Base-by-base conservation (phyloP, 345 rosid genomes). In the Arabis alpina region DNA sequence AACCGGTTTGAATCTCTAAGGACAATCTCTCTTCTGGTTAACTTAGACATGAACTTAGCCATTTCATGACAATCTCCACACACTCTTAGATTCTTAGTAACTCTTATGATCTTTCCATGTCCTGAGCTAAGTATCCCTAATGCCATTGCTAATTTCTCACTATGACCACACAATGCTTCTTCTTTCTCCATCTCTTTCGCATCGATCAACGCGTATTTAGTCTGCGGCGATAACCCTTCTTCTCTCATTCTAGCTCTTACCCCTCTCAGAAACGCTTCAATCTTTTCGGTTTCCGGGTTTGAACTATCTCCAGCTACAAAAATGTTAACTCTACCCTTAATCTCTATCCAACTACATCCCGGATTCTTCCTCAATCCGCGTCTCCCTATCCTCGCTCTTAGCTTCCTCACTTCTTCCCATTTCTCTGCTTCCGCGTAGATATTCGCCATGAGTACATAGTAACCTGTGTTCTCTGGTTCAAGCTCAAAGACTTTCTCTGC, bases 321-420 rank as follows among this genome's bases (percentile, higher is more conserved):
- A 71, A 84, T 82, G 72, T 79, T 86, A 40, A 86, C 84, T 81
- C 54, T 83, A 12, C 82, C 84, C 54, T 82, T 89, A 24, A 80
- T 54, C 72, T 86, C 96, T 63, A 87, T 89, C 96, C 93, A 89
- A 59, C 96, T 89, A 67, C 88, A 87, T 30, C 93, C 93, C 1
- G 87, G 96, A 71, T 83, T 84, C 79, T 86, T 89, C 54, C 57
- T 79, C 75, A 87, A 49, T 23, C 93, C 84, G 5, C 71, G 70
- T 30, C 28, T 70, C 2, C 84, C 77, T 71, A 89, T 84, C 76
- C 69, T 79, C 77, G 75, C 81, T 75, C 88, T 82, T 64, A 84
- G 42, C 66, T 45, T 70, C 41, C 83, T 81, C 70, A 84, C 89
- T 75, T 86, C 80, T 81, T 64, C 86, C 96, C 96, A 83, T 77